phyloP scores from a whole-genome alignment of 345 rosid genomes.

The Bretschneidera sinensis region DNA sequence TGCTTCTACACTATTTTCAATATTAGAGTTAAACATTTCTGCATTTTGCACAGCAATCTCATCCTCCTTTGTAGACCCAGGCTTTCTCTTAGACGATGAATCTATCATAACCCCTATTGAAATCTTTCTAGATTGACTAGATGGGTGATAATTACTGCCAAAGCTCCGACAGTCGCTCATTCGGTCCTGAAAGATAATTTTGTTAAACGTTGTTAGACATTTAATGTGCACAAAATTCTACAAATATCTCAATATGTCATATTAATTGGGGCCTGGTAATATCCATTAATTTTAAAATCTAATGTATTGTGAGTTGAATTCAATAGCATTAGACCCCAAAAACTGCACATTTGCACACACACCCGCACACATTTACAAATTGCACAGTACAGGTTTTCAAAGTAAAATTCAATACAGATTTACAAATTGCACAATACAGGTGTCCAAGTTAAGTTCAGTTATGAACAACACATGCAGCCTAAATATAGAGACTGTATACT shows the following conservation, averaged over 20 bases:
- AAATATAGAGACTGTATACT: not conserved
- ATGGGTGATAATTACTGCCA: constrained; percentile 48
- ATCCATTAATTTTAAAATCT: not conserved
- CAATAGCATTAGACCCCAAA: constrained; percentile 4
- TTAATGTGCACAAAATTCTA: constrained; percentile 1
- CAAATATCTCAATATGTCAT: not conserved
- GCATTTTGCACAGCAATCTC: constrained; percentile 22
- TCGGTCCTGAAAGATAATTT: constrained; percentile 40
- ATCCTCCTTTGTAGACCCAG: constrained; percentile 27
- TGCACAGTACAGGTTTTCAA: not conserved
- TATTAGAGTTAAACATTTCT: constrained; percentile 27
- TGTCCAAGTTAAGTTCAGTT: constrained; percentile 2
- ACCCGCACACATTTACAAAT: constrained; percentile 1
- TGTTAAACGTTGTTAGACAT: constrained; percentile 4
- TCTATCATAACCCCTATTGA: constrained; percentile 72
- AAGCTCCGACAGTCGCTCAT: constrained; percentile 53
- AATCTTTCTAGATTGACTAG: constrained; percentile 76
- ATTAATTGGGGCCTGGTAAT: not conserved
- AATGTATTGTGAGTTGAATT: not conserved
- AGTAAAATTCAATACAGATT: not conserved
- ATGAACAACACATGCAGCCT: not conserved
- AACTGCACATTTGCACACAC: not conserved
- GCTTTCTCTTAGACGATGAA: constrained; percentile 39
- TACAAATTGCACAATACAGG: not conserved
- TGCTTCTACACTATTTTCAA: constrained; percentile 24